phyloP scores from a whole-genome alignment of 768 basidiomycete species.

The Psilocybe azurescens region DNA sequence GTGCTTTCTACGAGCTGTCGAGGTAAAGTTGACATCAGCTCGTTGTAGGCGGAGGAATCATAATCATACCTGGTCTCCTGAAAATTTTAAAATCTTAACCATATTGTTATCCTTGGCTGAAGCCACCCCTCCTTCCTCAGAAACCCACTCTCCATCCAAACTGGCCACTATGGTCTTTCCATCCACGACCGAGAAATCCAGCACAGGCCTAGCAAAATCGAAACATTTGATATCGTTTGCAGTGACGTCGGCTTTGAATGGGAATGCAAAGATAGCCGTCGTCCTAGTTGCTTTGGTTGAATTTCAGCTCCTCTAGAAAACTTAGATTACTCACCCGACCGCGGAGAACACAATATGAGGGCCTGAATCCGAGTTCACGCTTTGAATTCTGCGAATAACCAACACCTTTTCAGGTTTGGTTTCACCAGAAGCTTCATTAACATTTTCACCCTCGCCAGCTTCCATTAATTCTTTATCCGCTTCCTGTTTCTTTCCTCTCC shows the following conservation, averaged over 20 bases:
- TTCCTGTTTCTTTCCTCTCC: slow-evolving; percentile 25
- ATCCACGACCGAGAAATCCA: slow-evolving; percentile 55
- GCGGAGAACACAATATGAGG: slow-evolving; percentile 66
- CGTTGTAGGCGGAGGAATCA: background rate
- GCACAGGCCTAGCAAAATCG: slow-evolving; percentile 62
- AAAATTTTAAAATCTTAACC: slow-evolving; percentile 38
- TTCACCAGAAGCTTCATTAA: slow-evolving; percentile 17
- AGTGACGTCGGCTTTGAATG: slow-evolving; percentile 30
- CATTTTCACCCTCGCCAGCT: slow-evolving; percentile 12
- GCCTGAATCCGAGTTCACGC: slow-evolving; percentile 41
- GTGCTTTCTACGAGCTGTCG: slow-evolving; percentile 42
- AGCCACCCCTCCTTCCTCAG: slow-evolving; percentile 16
- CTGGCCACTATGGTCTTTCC: slow-evolving; percentile 49
- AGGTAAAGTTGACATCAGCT: slow-evolving; percentile 1
- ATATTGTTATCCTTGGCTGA: slow-evolving; percentile 15
- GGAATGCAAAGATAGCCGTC: slow-evolving; percentile 65
- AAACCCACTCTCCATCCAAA: slow-evolving; percentile 52
- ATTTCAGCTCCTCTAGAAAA: background rate
- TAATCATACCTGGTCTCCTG: slow-evolving; percentile 43
- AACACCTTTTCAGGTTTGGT: slow-evolving; percentile 46
- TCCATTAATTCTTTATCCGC: slow-evolving; percentile 20
- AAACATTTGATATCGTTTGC: slow-evolving; percentile 37
- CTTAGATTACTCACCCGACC: slow-evolving; percentile 61
- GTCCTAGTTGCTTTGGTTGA: slow-evolving; percentile 45
- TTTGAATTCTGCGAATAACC: slow-evolving; percentile 62